Conservation (phyloP, 768 basidiomycete genomes). For the Epithele typhae region DNA sequence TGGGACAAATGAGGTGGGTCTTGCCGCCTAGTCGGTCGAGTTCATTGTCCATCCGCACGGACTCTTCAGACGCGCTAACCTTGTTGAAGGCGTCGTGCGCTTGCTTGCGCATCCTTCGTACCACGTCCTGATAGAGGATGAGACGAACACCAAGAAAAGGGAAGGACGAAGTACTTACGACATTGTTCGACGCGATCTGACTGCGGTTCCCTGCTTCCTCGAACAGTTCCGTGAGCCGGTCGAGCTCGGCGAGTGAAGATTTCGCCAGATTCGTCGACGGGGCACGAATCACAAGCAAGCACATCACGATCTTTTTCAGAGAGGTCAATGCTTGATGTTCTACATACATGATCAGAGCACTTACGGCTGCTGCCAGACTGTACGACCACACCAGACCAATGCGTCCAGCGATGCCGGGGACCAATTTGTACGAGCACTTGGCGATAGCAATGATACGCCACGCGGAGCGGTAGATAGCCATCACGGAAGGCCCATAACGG, state of each 20-base stretch:
- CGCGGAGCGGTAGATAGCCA: conserved; percentile 68
- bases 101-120: conserved; percentile 26
- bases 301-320: conserved; percentile 39
- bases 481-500: conserved; percentile 62
- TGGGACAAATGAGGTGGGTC: conserved; percentile 22
- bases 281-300: conserved; percentile 32
- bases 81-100: conserved; percentile 27
- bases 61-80: conserved; percentile 6
- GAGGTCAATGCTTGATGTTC: background rate
- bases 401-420: conserved; percentile 41
- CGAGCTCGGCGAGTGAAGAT: conserved; percentile 33
- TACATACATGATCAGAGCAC: conserved; percentile 18
- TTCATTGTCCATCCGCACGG: conserved; percentile 17
- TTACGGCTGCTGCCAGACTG: conserved; percentile 58
- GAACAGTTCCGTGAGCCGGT: conserved; percentile 28
- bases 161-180: conserved; percentile 11
- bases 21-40: conserved; percentile 31
- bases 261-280: conserved; percentile 32
- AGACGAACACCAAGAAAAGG: background rate
- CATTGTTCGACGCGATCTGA: conserved; percentile 23
- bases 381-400: conserved; percentile 61
- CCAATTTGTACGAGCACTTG: conserved; percentile 35
- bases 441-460: conserved; percentile 58
- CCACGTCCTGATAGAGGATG: conserved; percentile 19
- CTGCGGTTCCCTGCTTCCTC: conserved; percentile 20